These are phyloP conservation scores for Solanum rostratum DNA, from an alignment of 257 asterid genomes.

Conservation along the genomic window DNA sequence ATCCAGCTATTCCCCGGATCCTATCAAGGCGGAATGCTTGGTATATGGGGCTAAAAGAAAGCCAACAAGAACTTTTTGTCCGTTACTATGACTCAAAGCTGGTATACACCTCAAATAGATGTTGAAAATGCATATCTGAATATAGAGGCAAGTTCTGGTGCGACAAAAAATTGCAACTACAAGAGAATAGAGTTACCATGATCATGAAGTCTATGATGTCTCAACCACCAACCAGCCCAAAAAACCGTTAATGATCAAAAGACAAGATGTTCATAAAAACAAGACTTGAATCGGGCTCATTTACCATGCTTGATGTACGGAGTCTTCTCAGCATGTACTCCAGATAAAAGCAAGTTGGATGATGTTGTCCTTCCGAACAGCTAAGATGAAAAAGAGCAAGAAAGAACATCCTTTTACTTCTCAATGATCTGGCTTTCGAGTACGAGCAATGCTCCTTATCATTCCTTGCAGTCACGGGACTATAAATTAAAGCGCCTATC, in stretches of 20 bases:
- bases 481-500: neutral
- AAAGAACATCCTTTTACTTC: neutral
- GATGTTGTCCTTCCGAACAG: neutral
- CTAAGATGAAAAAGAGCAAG: neutral
- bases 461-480: neutral
- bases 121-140: no score
- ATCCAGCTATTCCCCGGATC: no score
- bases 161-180: neutral
- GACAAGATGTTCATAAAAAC: neutral
- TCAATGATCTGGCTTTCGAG: neutral
- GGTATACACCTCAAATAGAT: no score
- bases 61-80: no score
- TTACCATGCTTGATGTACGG: neutral
- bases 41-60: no score
- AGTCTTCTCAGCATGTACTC: neutral
- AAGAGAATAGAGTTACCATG: neutral
- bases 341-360: neutral
- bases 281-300: neutral
- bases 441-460: neutral
- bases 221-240: neutral
- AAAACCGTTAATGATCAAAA: neutral
- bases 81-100: no score
- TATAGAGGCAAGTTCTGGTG: neutral
- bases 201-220: neutral
- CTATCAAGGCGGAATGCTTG: no score